Base-by-base conservation (phyloP, 345 rosid genomes). In the Lenwebbia sp. region DNA sequence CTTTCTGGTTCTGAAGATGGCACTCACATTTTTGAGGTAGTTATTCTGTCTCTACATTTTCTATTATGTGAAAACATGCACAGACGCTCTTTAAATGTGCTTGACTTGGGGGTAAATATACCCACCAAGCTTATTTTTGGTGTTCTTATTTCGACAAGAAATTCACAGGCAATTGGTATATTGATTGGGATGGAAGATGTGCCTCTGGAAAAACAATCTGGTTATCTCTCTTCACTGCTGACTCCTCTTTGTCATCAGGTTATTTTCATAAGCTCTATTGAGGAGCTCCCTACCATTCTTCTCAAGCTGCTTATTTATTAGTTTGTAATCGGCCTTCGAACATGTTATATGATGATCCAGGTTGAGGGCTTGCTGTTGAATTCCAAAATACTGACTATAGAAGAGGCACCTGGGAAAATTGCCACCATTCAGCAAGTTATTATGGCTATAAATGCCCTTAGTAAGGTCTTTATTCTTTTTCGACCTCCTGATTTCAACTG, bases 211-310 rank as follows among this genome's bases (percentile, higher is more conserved):
- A 97, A 94, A 90, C 99, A 97, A 91, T 93, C 97, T 37, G 96
- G 92, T 86, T 97, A 95, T 90, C 95, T 97, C 41, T 92, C 99
- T 85, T 95, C 95, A 70, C 90, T 97, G 92, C 94, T 97, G 56
- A 91, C 92, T 85, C 98, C 99, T 85, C 98, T 97, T 83, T 95
- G 96, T 88, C 98, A 88, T 85, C 99, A 97, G 99, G 99, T 97
- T 85, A 82, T 44, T 28, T 30, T 87, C 70, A 70, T 37, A 52
- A 78, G 37, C 78, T 70, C 78, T 70, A 33, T 70, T 33, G 2
- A 70, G 47, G 25, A 70, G 25, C 25, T 70, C 78, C 13, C 78
- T 70, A n/a, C n/a, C n/a, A n/a, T 25, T 85, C 62, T 83, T 52
- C 84, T 83, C 44, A 60, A 12, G 40, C 41, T 53, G 25, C 2